Percentiles rank a stretch among this genome's conserved stretches.
Conservation (phyloP, 805 yeast species). For the Candida anglica region DNA sequence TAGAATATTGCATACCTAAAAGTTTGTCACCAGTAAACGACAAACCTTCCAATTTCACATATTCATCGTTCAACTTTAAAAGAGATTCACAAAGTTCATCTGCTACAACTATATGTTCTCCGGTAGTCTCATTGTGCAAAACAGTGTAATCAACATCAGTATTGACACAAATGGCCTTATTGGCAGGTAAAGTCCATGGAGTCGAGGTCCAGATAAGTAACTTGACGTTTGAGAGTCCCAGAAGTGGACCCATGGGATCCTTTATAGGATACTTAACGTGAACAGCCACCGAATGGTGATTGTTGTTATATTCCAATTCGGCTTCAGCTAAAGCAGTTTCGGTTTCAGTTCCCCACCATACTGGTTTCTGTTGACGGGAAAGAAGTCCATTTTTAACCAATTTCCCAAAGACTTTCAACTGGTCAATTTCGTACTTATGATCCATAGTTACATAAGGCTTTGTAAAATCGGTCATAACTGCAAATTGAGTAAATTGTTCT, state of each 20-base stretch:
- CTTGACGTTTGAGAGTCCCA: conserved; percentile 10
- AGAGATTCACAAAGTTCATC: conserved; percentile 41
- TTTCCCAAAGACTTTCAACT: conserved; percentile 63
- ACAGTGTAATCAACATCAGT: conserved; percentile 55
- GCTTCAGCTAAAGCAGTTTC: conserved; percentile 95
- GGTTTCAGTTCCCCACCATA: conserved; percentile 95
- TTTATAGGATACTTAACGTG: conserved; percentile 60
- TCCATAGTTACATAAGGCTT: conserved; percentile 71
- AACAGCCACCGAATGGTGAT: conserved; percentile 65
- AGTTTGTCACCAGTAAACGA: conserved; percentile 20
- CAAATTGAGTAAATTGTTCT: conserved; percentile 62
- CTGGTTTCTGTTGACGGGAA: conserved; percentile 87
- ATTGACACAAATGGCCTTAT: conserved; percentile 76
- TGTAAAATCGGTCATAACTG: conserved; percentile 80
- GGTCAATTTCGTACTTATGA: conserved; percentile 68
- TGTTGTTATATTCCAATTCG: conserved; percentile 80
- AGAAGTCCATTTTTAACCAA: conserved; percentile 66
- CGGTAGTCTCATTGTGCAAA: conserved; percentile 17
- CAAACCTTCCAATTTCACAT: conserved; percentile 4
- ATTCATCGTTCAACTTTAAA: conserved; percentile 19
- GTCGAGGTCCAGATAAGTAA: conserved; percentile 92
- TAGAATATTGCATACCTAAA: conserved; percentile 41
- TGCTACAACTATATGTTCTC: conserved; percentile 56
- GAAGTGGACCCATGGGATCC: neutral
- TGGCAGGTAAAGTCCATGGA: conserved; percentile 95